Evolutionary conservation across 2,329 filamentous ascomycete species (phyloP).

Genomic region (Colletotrichum eremochloae): DNA sequence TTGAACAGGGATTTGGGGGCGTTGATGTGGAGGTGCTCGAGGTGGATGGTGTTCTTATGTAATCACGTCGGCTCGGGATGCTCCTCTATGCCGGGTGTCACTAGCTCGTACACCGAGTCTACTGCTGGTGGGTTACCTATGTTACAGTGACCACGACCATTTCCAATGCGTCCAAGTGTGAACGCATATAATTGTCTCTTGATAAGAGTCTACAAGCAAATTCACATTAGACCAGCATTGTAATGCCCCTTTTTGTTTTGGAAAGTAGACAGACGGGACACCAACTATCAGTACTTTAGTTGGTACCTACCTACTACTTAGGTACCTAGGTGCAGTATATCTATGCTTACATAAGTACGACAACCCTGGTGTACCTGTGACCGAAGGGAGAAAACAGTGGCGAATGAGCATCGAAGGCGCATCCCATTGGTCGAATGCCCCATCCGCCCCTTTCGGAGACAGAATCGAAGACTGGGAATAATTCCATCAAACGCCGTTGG

Average conservation of each 20-base stretch:
- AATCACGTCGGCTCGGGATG: neutral
- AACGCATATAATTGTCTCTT: neutral
- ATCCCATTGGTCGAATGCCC: neutral
- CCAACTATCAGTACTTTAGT: too few species aligned
- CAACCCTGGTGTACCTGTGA: neutral
- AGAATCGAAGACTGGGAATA: neutral
- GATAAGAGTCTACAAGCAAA: neutral
- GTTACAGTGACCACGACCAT: neutral
- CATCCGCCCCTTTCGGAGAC: neutral
- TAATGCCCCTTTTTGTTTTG: neutral
- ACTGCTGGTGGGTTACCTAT: too few species aligned
- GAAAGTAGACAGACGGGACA: too few species aligned
- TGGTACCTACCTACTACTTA: too few species aligned
- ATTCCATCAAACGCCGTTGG: slow-evolving; percentile 14
- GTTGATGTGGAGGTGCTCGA: neutral
- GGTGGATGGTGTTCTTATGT: neutral
- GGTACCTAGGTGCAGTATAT: too few species aligned
- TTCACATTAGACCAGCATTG: neutral
- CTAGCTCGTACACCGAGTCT: neutral
- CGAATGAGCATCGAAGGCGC: neutral
- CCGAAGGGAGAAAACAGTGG: neutral
- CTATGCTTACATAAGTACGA: too few species aligned
- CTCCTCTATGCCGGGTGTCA: neutral
- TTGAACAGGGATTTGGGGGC: neutral
- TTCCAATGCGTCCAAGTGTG: neutral